Evolutionary conservation across 2,329 filamentous ascomycete genomes (phyloP).

Genomic region (Aspergillus persii): DNA sequence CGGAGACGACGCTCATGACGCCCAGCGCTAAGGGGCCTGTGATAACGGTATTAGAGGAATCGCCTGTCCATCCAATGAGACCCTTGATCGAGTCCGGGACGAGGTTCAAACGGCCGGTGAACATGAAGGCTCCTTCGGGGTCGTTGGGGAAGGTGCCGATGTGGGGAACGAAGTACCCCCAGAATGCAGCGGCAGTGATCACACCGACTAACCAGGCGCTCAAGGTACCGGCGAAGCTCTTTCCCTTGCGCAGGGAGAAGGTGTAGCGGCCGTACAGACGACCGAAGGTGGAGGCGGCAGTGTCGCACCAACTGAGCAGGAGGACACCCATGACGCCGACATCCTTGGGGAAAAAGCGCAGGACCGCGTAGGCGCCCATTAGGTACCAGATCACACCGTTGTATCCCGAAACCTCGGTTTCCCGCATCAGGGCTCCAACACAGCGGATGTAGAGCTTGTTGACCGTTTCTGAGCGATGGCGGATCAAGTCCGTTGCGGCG

Average conservation of each 20-base stretch:
- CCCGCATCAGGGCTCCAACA: conserved; percentile 90
- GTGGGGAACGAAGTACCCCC: conserved; percentile 76
- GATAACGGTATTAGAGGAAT: conserved; percentile 56
- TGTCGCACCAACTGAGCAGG: conserved; percentile 96
- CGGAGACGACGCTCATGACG: conserved; percentile 80
- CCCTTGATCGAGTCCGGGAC: conserved; percentile 62
- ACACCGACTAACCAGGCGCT: conserved; percentile 82
- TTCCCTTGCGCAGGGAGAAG: conserved; percentile 76
- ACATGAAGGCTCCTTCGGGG: conserved; percentile 72
- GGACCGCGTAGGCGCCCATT: conserved; percentile 80
- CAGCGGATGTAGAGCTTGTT: conserved; percentile 84
- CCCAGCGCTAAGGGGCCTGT: conserved; percentile 71
- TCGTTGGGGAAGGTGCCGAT: conserved; percentile 67
- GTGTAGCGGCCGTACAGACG: conserved; percentile 87
- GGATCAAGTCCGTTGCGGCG: conserved; percentile 73
- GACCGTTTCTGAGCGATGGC: conserved; percentile 76
- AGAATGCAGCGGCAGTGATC: conserved; percentile 80
- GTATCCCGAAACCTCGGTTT: conserved; percentile 89
- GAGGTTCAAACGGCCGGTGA: conserved; percentile 67
- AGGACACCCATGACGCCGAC: conserved; percentile 85
- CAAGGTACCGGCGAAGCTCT: conserved; percentile 84
- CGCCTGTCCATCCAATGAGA: conserved; percentile 59
- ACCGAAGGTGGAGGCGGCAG: conserved; percentile 91
- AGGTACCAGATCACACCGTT: conserved; percentile 98
- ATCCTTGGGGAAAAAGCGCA: conserved; percentile 89